Evolutionary conservation across 371 early-diverging fungal genomes (phyloP).

Genomic region (Syncephalastrum contaminatum): DNA sequence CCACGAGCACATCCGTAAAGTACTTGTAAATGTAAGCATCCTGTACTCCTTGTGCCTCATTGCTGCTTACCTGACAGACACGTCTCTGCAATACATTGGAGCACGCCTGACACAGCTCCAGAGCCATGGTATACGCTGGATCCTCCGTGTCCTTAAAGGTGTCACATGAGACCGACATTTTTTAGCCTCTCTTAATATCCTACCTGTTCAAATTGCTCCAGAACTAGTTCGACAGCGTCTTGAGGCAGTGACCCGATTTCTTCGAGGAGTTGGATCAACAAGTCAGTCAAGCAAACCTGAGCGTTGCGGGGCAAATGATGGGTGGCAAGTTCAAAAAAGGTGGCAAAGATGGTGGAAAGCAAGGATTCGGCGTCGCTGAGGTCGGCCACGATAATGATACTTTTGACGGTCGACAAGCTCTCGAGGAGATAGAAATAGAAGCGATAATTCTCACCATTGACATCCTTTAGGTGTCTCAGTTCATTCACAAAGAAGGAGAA

Average conservation of each 20-base stretch:
- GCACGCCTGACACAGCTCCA: conserved; percentile 75
- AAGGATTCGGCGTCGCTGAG: conserved; percentile 30
- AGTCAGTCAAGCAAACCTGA: conserved; percentile 78
- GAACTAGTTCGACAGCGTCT: conserved; percentile 77
- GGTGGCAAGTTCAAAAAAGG: conserved; percentile 9
- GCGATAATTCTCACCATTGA: conserved; percentile 57
- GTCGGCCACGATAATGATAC: conserved; percentile 68
- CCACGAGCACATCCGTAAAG: conserved; percentile 73
- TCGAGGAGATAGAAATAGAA: conserved; percentile 84
- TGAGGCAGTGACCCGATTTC: conserved; percentile 70
- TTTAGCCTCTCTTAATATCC: background rate
- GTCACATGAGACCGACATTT: background rate
- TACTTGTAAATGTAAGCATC: conserved; percentile 39
- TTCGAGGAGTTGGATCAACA: conserved; percentile 81
- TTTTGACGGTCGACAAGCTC: conserved; percentile 82
- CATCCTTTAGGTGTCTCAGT: conserved; percentile 60
- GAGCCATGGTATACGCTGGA: conserved; percentile 76
- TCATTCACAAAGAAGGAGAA: conserved; percentile 81
- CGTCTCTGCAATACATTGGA: conserved; percentile 86
- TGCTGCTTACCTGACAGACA: conserved; percentile 69
- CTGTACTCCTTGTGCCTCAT: background rate
- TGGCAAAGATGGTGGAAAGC: conserved; percentile 21
- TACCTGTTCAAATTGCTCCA: conserved; percentile 75
- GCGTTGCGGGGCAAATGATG: conserved; percentile 69
- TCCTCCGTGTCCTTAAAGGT: conserved; percentile 40